Evolutionary conservation across 2,329 filamentous ascomycete genomes (phyloP), one percentile per base, ranked within the genome.

Genomic region (Calonectria montana): DNA sequence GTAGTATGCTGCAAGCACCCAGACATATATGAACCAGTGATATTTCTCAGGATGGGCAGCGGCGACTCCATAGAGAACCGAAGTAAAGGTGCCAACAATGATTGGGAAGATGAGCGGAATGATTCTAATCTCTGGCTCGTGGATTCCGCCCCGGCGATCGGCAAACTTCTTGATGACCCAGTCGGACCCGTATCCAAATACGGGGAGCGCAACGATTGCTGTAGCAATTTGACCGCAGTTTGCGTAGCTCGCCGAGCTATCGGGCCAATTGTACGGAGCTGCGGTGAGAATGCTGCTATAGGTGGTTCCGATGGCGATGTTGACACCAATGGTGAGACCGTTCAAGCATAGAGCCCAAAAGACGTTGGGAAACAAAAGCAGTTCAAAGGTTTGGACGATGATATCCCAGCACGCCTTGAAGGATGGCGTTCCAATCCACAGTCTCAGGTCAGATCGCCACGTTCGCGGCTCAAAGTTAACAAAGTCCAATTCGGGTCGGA

Each of bases 261-360:
- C 62, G 0, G 75, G 67, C 75, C 75, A 77, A 65, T 73, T 77
- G 45, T 77, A 77, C 8, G 75, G 75, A 23, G 75, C 65, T 12
- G 27, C 27, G 1, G 73, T 74, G 12, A 77, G 63, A 8, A 77
- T 77, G 4, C n/a, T 10, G 10, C 75, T 74, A 7, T 77, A 75
- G 0, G 75, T 77, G 1, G 75, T 77, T 31, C 75, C 73, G n/a
- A 77, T 77, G 4, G 75, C 75, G 15, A 77, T 76, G 23, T 77
- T 77, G n/a, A 75, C 48, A 15, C 75, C 75, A 9, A 77, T 65
- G 0, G 75, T 77, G 4, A 77, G 73, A 25, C 75, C 75, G 37
- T 77, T 77, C 2, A 77, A 53, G 8, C 74, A 71, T 12, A 77
- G 53, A 8, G 75, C 75, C 75, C 75, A 77, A 18, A 77, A 7